These are phyloP conservation scores for Bothriochloa decipiens DNA, from an alignment of 176 grass and related monocot species.

Conservation along the genomic window DNA sequence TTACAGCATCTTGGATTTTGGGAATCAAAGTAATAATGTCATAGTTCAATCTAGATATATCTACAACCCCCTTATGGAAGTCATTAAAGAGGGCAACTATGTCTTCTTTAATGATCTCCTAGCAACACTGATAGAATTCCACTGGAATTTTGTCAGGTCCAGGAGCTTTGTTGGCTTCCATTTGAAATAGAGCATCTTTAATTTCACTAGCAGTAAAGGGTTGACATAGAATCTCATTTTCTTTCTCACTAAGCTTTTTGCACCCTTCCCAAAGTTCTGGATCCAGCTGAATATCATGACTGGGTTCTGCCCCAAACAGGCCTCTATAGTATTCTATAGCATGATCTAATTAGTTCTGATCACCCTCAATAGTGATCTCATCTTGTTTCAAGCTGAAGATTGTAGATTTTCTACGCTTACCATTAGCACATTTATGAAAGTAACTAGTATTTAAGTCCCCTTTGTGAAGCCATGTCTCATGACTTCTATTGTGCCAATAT, in stretches of 20 bases:
- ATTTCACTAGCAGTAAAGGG: not conserved
- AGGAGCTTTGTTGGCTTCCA: not conserved
- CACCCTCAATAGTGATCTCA: not conserved
- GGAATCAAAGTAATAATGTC: not conserved
- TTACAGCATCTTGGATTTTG: rapidly evolving
- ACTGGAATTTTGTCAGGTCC: not conserved
- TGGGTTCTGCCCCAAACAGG: not conserved
- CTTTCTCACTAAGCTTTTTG: rapidly evolving
- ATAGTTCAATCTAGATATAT: not conserved
- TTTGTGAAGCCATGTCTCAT: too few species aligned
- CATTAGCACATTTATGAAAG: not conserved
- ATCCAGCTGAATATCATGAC: not conserved
- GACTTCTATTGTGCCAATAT: too few species aligned
- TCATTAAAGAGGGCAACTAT: not conserved
- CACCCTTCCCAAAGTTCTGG: not conserved
- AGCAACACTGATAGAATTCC: not conserved
- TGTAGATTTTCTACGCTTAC: not conserved
- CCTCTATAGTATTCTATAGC: not conserved
- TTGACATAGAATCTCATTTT: not conserved
- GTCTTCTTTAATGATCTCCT: not conserved
- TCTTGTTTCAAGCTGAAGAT: not conserved
- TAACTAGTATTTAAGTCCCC: not conserved
- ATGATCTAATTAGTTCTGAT: rapidly evolving
- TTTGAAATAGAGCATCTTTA: not conserved
- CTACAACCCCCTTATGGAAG: not conserved